These are phyloP conservation scores for Ceratobasidium theobromae DNA, from an alignment of 1,284 basidiomycete genomes.

Conservation along the genomic window DNA sequence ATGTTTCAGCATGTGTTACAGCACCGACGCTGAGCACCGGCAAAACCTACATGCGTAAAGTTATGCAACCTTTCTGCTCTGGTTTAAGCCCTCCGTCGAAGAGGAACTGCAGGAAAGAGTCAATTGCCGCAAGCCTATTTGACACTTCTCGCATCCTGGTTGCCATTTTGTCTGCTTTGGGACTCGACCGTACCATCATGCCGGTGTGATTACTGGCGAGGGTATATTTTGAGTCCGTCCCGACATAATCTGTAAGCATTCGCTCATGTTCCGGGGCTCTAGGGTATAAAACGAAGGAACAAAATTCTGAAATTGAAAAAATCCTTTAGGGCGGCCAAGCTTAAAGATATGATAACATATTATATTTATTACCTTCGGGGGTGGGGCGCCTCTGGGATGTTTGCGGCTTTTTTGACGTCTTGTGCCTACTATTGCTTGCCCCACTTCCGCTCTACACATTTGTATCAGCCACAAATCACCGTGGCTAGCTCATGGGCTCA, in stretches of 20 bases:
- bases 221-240: constrained; percentile 17
- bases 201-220: background rate
- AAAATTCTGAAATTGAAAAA: background rate
- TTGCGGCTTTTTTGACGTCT: background rate
- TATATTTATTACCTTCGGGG: background rate
- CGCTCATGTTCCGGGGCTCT: background rate
- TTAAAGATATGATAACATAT: too few species aligned
- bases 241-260: background rate
- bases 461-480: background rate
- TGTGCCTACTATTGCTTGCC: background rate
- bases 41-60: constrained; percentile 14
- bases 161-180: background rate
- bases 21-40: background rate
- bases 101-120: background rate
- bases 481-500: background rate
- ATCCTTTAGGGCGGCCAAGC: too few species aligned
- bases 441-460: background rate
- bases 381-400: background rate
- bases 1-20: background rate
- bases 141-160: background rate
- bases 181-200: constrained; percentile 2
- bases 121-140: background rate
- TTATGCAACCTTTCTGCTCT: constrained; percentile 12
- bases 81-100: background rate
- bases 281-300: background rate